Conservation (phyloP, 164 flowering plant species). For the Vitis cinerea region DNA sequence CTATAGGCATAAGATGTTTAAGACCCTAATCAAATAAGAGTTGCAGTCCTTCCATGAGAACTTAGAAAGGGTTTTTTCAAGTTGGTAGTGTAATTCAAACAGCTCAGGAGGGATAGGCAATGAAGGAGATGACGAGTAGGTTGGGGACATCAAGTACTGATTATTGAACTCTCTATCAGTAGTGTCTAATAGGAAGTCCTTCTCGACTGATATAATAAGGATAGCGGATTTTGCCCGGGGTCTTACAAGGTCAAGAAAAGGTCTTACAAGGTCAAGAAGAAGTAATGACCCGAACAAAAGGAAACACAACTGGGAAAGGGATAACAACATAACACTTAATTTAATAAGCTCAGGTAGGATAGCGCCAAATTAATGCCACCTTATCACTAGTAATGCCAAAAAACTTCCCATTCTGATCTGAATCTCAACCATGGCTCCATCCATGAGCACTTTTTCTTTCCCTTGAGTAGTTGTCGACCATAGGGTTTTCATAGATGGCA, state of each 20-base stretch:
- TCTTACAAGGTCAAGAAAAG: slow-evolving; percentile 10
- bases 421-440: no score
- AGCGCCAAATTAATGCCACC: background rate
- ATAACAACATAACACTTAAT: background rate
- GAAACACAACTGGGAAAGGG: background rate
- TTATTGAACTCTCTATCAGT: background rate
- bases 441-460: no score
- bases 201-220: no score
- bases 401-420: no score
- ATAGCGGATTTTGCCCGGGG: background rate
- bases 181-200: no score
- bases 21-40: no score
- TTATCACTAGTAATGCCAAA: no score
- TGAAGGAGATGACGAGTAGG: background rate
- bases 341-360: slow-evolving; percentile 6
- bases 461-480: no score
- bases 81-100: background rate
- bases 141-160: background rate
- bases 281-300: background rate
- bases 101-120: slow-evolving; percentile 11
- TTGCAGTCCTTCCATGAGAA: no score
- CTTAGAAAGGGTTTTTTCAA: no score
- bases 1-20: no score
- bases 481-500: no score
- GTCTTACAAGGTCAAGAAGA: slow-evolving; percentile 11